These are phyloP conservation scores for Eremothecium cymbalariae DNA, from an alignment of 1,139 yeast species.

Conservation along the genomic window DNA sequence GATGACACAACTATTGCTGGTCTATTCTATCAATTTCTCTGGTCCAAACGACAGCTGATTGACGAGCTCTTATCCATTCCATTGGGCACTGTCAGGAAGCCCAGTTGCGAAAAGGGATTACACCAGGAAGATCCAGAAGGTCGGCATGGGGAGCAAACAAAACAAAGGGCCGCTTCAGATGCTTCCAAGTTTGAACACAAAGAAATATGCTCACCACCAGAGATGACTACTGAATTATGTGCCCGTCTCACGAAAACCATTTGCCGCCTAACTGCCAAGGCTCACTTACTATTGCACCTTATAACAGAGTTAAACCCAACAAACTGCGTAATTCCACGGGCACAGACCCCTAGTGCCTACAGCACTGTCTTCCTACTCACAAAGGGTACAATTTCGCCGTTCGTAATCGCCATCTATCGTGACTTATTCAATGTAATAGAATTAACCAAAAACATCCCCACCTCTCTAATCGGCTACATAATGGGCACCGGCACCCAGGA, in stretches of 20 bases:
- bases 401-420: conserved; percentile 22
- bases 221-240: conserved; percentile 13
- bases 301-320: conserved; percentile 26
- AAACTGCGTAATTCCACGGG: conserved; percentile 20
- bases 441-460: conserved; percentile 27
- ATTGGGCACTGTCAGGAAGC: not conserved
- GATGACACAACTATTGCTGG: conserved; percentile 11
- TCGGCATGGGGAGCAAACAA: conserved; percentile 1
- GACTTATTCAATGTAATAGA: conserved; percentile 25
- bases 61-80: conserved; percentile 16
- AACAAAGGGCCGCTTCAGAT: not conserved
- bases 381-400: conserved; percentile 28
- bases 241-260: conserved; percentile 17
- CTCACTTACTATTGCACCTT: conserved; percentile 20
- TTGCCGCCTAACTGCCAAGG: conserved; percentile 10
- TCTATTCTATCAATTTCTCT: conserved; percentile 18
- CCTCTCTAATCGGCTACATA: conserved; percentile 24
- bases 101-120: too few species aligned
- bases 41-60: conserved; percentile 19
- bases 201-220: too few species aligned
- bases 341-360: not conserved
- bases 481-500: conserved; percentile 18
- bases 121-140: conserved; percentile 6
- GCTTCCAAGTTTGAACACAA: too few species aligned
- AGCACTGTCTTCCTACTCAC: conserved; percentile 7